Base-by-base conservation (phyloP, 805 yeast genomes). In the Pichia cabralensis region DNA sequence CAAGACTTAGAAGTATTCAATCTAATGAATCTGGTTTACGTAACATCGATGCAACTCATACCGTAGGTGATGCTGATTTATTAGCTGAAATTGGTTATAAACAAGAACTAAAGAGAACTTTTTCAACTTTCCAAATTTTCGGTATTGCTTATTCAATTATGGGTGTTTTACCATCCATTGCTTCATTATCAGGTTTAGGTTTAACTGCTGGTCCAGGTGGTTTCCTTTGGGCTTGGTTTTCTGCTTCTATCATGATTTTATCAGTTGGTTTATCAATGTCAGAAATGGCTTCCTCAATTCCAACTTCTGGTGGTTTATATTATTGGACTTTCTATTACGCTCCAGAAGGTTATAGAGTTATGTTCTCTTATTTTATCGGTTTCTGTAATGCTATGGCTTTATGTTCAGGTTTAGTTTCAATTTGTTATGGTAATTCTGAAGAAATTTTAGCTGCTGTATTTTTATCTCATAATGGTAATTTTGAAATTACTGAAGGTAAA, bases 291-390 rank as follows among this genome's bases (percentile, higher is more conserved):
- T 68, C 78, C 24, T 70, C 85, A 1, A 69, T 76, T 43, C 88
- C 89, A 19, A 79, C 88, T 1, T 71, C 80, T 15, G 88, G 88
- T 35, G 88, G 88, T 8, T 58, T 80, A 26, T 80, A 76, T 50
- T 74, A 70, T 54, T 75, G 80, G 76, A 72, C 82, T 2, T 74
- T 65, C 53, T 67, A 74, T 49, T 78, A 74, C 49, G 74, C 85
- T 18, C 86, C 84, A 2, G 67, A 62, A 31, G 44, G 47, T 4
- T 45, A 62, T 22, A 65, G 71, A 47, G 67, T 69, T 14, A 74
- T 76, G 1, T 52, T 76, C 22, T 71, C 79, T 28, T 79, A 69
- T 47, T 49, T 79, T 28, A 74, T 79, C 40, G 89, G 86, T 5
- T 69, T 76, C 46, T 66, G 80, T 6, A 78, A 80, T 52, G 64